Base-by-base conservation (phyloP, 192 early-diverging fungal genomes). In the Chytriomyces sp. region DNA sequence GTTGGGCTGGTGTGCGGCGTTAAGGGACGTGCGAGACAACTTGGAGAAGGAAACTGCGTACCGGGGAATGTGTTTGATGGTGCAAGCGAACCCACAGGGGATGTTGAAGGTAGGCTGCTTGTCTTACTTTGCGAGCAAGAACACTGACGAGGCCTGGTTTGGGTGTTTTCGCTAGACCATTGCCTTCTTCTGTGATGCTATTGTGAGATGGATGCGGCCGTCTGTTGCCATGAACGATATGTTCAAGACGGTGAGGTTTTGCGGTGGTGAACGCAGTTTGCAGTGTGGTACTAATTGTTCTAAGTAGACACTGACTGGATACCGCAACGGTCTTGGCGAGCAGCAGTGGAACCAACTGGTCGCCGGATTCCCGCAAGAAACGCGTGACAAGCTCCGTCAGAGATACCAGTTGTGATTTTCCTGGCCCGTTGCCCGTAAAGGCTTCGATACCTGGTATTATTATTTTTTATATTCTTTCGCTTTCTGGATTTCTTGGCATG, bases 1-100 rank as follows among this genome's bases (percentile, higher is more conserved):
- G 5, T 82, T 91, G 67, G 84, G 85, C 36, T 98, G 95, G 96
- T 96, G 85, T 59, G 74, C 84, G 63, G 86, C 90, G 33, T 85
- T 96, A 52, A 74, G 90, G 22, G 83, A 85, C 17, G 90, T 98
- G 68, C 90, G 91, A 69, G 96, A 98, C 80, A 98, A 98, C 72
- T 87, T 92, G 6, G 98, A 99, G 79, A 99, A 99, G 84, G 91
- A 91, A 66, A 93, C 90, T 62, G 94, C 98, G n/a, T 99, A 96
- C 87, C 84, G 85, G 72, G 98, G 98, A 39, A 75, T 99, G 73
- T 97, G 95, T 81, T 87, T 90, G 37, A 92, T 98, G 90, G 94
- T 98, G 52, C 84, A 91, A 65, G 77, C 86, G 41, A 98, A 98
- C 78, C 96, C 98, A 17, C 86, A 94, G 56, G 94, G 75, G 26